Base-by-base conservation (phyloP, 352 stramenopile genomes). In the Globisporangium echinulatum region DNA sequence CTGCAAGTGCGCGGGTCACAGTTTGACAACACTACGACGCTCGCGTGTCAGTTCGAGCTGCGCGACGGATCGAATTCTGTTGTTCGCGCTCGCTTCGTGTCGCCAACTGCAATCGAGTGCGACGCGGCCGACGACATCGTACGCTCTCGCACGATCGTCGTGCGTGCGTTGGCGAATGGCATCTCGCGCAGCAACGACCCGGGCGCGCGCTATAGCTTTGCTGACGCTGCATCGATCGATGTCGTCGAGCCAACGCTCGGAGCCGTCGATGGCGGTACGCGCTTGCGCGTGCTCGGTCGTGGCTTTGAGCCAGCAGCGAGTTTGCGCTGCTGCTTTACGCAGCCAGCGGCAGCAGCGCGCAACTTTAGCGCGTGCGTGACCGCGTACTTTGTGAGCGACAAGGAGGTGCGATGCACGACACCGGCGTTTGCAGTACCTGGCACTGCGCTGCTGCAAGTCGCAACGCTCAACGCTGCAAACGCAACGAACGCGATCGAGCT, bases 271-370 rank as follows among this genome's bases (percentile, higher is more conserved):
- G 64, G 67, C 44, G 68, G 66, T 17, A 68, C 54, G 17, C 57
- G 6, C 0, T 47, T 90, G 40, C 64, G 62, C 40, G 54, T 91
- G 7, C 71, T 67, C 37, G 72, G 74, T 38, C 70, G 74, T n/a
- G 68, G 70, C 5, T 90, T 93, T 56, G 58, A 66, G 17, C 54
- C 62, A 33, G 64, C 67, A 7, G 65, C 61, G 8, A 47, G 63
- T 9, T 43, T 90, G 15, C 51, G 73, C 36, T 94, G 87, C 56
- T 90, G 77, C 46, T 88, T 96, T 56, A 33, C 54, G 17, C 37
- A 49, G 40, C 7, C 40, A 44, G 40, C 40, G 11, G 1, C 40
- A 9, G 7, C 13, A 33, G 5, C 37, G 25, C 36, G 9, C 6
- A 15, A 68, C 46, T 14, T 52, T 3, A 58, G 37, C 4, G n/a